Conservation (phyloP, 805 yeast species). For the Candida khao-thaluensis region DNA sequence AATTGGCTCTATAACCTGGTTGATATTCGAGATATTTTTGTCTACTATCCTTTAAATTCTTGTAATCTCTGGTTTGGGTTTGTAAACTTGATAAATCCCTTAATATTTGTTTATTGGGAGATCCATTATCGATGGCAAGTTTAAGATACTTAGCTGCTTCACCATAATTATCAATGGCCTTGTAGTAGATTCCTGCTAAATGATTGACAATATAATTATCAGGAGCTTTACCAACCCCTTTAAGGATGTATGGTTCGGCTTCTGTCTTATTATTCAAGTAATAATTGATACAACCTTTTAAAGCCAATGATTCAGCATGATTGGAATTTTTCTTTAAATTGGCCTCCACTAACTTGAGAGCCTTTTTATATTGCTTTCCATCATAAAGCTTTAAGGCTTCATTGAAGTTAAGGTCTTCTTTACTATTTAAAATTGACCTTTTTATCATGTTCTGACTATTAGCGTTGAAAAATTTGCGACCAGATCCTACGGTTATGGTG, state of each 20-base stretch:
- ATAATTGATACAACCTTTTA: constrained; percentile 74
- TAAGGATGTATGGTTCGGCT: constrained; percentile 57
- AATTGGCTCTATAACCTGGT: constrained; percentile 83
- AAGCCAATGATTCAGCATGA: constrained; percentile 78
- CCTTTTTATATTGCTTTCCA: constrained; percentile 80
- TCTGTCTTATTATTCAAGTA: constrained; percentile 56
- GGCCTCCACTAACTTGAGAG: constrained; percentile 71
- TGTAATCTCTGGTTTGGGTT: constrained; percentile 74
- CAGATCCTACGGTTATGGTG: no score
- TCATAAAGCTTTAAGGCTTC: constrained; percentile 85
- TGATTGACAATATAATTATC: constrained; percentile 76
- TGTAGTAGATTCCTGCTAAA: constrained; percentile 79
- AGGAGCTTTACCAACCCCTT: constrained; percentile 60
- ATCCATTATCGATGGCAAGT: constrained; percentile 73
- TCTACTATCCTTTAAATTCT: constrained; percentile 60
- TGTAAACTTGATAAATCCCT: constrained; percentile 82
- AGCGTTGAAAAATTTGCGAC: constrained; percentile 6
- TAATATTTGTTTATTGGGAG: constrained; percentile 72
- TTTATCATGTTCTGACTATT: background rate
- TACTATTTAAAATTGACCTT: constrained; percentile 39
- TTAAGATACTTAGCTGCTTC: constrained; percentile 80
- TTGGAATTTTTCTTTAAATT: constrained; percentile 71
- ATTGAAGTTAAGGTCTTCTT: constrained; percentile 74
- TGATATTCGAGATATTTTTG: constrained; percentile 65
- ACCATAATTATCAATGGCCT: constrained; percentile 63